phyloP scores from a whole-genome alignment of 2,329 filamentous ascomycete species.

The Penicillium thymicola region DNA sequence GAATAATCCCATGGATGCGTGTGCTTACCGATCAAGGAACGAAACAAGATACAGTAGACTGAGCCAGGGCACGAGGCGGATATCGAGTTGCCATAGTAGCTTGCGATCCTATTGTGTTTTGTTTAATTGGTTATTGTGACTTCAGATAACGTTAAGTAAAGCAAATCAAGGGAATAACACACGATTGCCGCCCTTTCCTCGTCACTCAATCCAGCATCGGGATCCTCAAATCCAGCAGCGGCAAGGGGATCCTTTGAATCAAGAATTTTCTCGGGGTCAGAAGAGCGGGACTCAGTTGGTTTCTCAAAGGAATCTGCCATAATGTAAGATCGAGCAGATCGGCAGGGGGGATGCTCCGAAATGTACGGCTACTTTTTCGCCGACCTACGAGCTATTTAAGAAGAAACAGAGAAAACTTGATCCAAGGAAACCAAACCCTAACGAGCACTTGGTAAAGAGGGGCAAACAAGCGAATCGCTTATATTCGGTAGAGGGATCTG shows the following conservation, averaged over 20 bases:
- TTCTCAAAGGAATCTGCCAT: constrained; percentile 13
- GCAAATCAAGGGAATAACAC: constrained; percentile 24
- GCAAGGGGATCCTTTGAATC: constrained; percentile 6
- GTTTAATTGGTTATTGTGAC: background rate
- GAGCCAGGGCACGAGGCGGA: constrained; percentile 47
- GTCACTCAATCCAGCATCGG: constrained; percentile 62
- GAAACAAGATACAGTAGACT: constrained; percentile 46
- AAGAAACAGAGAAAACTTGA: background rate
- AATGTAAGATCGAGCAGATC: background rate
- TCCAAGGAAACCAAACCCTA: too few relatives aligned
- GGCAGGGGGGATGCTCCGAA: background rate
- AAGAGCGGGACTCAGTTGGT: constrained; percentile 7
- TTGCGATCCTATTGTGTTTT: constrained; percentile 38
- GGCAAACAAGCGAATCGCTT: constrained; percentile 6
- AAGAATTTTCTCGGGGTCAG: constrained; percentile 22
- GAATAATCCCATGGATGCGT: too few relatives aligned
- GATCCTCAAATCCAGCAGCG: constrained; percentile 43
- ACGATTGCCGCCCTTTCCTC: constrained; percentile 63
- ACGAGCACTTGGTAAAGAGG: background rate
- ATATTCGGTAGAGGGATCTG: background rate
- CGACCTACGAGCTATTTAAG: background rate
- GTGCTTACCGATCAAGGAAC: constrained; percentile 37
- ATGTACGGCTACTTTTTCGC: background rate
- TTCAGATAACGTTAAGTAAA: too few relatives aligned
- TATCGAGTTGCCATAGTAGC: constrained; percentile 45